These are phyloP conservation scores for Grigorovia jiainica DNA, from an alignment of 805 yeast species.

Conservation along the genomic window DNA sequence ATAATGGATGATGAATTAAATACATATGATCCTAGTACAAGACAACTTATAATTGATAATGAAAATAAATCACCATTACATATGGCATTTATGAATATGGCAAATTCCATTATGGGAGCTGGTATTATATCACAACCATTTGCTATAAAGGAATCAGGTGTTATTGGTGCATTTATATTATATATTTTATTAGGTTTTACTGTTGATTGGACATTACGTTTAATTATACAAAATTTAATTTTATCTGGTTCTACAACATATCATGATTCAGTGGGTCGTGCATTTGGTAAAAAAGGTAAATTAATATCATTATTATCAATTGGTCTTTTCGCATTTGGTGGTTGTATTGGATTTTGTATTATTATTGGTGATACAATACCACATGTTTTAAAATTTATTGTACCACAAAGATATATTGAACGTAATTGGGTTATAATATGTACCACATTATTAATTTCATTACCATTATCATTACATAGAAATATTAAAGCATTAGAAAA, in stretches of 20 bases:
- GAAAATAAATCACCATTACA: slow-evolving; percentile 46
- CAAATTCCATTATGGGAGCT: slow-evolving; percentile 89
- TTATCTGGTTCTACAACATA: slow-evolving; percentile 68
- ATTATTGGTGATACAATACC: slow-evolving; percentile 94
- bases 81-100: slow-evolving; percentile 96
- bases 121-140: slow-evolving; percentile 93
- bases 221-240: slow-evolving; percentile 75
- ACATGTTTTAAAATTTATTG: slow-evolving; percentile 63
- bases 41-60: too few species aligned
- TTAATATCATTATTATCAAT: slow-evolving; percentile 62
- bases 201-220: slow-evolving; percentile 80
- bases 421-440: slow-evolving; percentile 64
- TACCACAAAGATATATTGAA: slow-evolving; percentile 27
- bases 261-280: slow-evolving; percentile 73
- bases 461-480: slow-evolving; percentile 70
- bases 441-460: slow-evolving; percentile 64
- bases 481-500: slow-evolving; percentile 81
- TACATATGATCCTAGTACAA: too few species aligned
- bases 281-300: slow-evolving; percentile 70
- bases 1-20: too few species aligned
- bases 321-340: slow-evolving; percentile 88
- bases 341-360: slow-evolving; percentile 86
- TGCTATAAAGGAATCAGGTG: slow-evolving; percentile 74
- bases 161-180: slow-evolving; percentile 60
- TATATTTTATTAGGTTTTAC: slow-evolving; percentile 52